Conservation (phyloP, 2,329 filamentous ascomycete species). For the Nemania diffusa region DNA sequence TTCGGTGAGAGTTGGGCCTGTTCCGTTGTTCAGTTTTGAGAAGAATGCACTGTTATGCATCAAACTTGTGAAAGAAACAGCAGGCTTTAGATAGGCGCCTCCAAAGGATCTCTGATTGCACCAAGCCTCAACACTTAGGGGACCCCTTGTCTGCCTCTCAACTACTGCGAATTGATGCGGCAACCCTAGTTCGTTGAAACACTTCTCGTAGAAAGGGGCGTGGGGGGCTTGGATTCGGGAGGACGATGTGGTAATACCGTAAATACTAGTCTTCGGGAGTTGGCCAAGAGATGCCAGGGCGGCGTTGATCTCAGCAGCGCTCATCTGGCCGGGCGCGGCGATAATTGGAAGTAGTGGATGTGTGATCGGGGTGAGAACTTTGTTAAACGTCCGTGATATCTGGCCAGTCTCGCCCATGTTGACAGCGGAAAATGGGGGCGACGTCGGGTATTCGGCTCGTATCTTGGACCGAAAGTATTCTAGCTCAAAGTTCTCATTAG, state of each 20-base stretch:
- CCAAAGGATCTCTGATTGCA: constrained; percentile 81
- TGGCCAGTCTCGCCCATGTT: constrained; percentile 92
- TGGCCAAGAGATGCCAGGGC: constrained; percentile 82
- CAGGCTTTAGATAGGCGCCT: constrained; percentile 82
- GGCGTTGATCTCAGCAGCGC: constrained; percentile 84
- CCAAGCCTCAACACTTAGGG: constrained; percentile 75
- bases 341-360: constrained; percentile 86
- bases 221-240: constrained; percentile 73
- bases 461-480: constrained; percentile 88
- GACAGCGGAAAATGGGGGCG: constrained; percentile 81
- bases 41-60: constrained; percentile 67
- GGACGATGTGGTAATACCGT: constrained; percentile 78
- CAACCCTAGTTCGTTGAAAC: constrained; percentile 84
- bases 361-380: constrained; percentile 87
- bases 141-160: constrained; percentile 73
- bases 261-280: constrained; percentile 81
- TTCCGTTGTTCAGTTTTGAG: constrained; percentile 59
- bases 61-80: constrained; percentile 69
- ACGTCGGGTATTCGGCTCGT: constrained; percentile 72
- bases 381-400: constrained; percentile 84
- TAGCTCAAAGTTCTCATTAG: constrained; percentile 89
- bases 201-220: constrained; percentile 87
- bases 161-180: constrained; percentile 82
- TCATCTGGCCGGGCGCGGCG: constrained; percentile 86
- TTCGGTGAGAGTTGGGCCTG: constrained; percentile 72